phyloP scores from a whole-genome alignment of 2,329 filamentous ascomycete genomes.

The Penicillium sp. region DNA sequence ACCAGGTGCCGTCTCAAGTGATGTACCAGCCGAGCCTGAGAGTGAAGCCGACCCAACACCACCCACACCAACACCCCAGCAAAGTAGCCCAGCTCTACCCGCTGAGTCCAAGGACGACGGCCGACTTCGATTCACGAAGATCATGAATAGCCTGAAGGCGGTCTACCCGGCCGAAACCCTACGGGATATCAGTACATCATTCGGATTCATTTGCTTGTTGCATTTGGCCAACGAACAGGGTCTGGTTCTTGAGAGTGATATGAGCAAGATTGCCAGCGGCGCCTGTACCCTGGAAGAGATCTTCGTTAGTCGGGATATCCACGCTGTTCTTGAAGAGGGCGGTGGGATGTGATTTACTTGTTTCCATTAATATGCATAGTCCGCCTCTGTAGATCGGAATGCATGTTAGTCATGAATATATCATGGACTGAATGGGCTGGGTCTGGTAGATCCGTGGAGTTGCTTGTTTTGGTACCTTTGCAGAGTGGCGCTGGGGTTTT shows the following conservation, averaged over 20 bases:
- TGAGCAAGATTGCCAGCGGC: constrained; percentile 29
- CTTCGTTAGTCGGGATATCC: constrained; percentile 44
- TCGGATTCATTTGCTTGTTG: constrained; percentile 89
- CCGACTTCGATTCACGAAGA: constrained; percentile 79
- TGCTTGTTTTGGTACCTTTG: constrained; percentile 21
- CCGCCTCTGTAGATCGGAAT: constrained; percentile 9
- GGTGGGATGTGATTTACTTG: constrained; percentile 25
- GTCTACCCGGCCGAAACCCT: constrained; percentile 87
- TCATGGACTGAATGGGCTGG: constrained; percentile 21
- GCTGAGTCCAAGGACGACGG: constrained; percentile 50
- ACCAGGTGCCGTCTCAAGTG: constrained; percentile 28
- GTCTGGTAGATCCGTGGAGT: constrained; percentile 24
- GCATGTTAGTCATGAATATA: constrained; percentile 24
- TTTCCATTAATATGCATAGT: constrained; percentile 24
- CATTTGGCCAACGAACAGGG: constrained; percentile 95
- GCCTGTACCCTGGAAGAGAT: constrained; percentile 49
- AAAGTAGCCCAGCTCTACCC: constrained; percentile 28
- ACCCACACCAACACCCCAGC: constrained; percentile 42
- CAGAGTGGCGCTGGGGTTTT: constrained; percentile 23
- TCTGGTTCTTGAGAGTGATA: constrained; percentile 70
- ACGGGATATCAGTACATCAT: constrained; percentile 91
- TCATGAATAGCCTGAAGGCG: constrained; percentile 85
- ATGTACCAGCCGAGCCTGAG: constrained; percentile 23
- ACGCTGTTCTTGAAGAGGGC: constrained; percentile 45
- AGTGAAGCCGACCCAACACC: constrained; percentile 30